Conservation (phyloP, 805 yeast species). For the Yamadazyma philogaea region DNA sequence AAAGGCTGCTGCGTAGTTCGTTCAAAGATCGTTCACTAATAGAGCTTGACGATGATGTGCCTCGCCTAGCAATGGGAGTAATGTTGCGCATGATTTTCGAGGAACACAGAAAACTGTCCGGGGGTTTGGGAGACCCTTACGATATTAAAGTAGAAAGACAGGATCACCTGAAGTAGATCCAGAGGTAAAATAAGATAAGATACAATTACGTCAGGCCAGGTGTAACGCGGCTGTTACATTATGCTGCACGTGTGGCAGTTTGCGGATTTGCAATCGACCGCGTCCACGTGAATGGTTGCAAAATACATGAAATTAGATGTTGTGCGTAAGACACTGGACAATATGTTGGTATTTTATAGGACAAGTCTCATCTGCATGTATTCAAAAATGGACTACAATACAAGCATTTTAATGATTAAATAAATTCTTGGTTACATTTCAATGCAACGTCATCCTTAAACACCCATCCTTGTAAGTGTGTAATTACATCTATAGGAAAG, state of each 20-base stretch:
- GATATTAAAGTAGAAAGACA: too few relatives aligned
- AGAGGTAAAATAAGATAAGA: neutral
- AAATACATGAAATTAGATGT: neutral
- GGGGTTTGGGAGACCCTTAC: neutral
- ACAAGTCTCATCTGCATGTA: too few relatives aligned
- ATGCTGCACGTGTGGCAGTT: neutral
- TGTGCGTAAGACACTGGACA: too few relatives aligned
- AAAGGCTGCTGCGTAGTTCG: slow-evolving; percentile 11
- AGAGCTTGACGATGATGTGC: slow-evolving; percentile 6
- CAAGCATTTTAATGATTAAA: too few relatives aligned
- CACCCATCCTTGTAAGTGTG: too few relatives aligned
- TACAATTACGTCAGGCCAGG: too few relatives aligned
- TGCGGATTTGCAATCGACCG: neutral
- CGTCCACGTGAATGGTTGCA: neutral
- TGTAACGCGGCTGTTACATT: neutral
- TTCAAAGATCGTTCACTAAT: slow-evolving; percentile 13
- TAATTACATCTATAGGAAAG: too few relatives aligned
- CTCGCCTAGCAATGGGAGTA: slow-evolving; percentile 3
- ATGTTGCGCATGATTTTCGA: slow-evolving; percentile 7
- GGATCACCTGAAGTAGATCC: too few relatives aligned
- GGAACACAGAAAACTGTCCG: neutral
- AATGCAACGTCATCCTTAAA: too few relatives aligned
- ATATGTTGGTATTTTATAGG: too few relatives aligned
- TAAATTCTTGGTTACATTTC: too few relatives aligned
- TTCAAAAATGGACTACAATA: too few relatives aligned